Conservation (phyloP, 2,329 filamentous ascomycete species). For the Epichloe typhina region DNA sequence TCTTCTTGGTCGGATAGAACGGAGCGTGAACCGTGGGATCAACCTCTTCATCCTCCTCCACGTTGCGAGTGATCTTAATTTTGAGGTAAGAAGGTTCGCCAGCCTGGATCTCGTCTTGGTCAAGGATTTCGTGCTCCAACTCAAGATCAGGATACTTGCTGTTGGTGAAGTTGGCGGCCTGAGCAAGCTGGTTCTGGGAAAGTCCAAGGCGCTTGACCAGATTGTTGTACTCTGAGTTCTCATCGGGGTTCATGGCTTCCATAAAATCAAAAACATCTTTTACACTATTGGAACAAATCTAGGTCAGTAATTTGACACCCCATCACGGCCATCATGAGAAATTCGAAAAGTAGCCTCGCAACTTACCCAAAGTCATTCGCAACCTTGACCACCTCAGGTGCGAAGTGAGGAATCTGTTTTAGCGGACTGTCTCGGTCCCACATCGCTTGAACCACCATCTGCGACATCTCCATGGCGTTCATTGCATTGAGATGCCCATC, state of each 20-base stretch:
- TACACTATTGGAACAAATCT: slow-evolving; percentile 40
- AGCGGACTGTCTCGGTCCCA: slow-evolving; percentile 96
- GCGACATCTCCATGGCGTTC: slow-evolving; percentile 97
- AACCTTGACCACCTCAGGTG: slow-evolving; percentile 66
- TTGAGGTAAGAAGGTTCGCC: slow-evolving; percentile 72
- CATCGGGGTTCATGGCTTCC: slow-evolving; percentile 94
- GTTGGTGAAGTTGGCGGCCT: slow-evolving; percentile 93
- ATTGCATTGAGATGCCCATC: slow-evolving; percentile 95
- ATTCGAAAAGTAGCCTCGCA: background rate
- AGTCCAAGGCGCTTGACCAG: slow-evolving; percentile 70
- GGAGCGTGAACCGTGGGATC: slow-evolving; percentile 85
- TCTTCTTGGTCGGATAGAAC: slow-evolving; percentile 84
- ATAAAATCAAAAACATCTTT: slow-evolving; percentile 97
- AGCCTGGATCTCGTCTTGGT: slow-evolving; percentile 65
- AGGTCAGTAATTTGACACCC: slow-evolving; percentile 17
- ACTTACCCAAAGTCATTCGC: slow-evolving; percentile 64
- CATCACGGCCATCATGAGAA: background rate
- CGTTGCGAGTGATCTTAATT: slow-evolving; percentile 72
- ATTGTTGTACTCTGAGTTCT: slow-evolving; percentile 68
- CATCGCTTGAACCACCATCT: slow-evolving; percentile 98
- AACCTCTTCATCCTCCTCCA: slow-evolving; percentile 54
- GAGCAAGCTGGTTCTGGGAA: slow-evolving; percentile 65
- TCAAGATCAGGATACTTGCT: slow-evolving; percentile 92
- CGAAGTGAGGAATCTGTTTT: slow-evolving; percentile 96
- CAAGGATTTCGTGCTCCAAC: slow-evolving; percentile 74